phyloP scores from a whole-genome alignment of 441 rosid genomes.

The Populus hybrid region DNA sequence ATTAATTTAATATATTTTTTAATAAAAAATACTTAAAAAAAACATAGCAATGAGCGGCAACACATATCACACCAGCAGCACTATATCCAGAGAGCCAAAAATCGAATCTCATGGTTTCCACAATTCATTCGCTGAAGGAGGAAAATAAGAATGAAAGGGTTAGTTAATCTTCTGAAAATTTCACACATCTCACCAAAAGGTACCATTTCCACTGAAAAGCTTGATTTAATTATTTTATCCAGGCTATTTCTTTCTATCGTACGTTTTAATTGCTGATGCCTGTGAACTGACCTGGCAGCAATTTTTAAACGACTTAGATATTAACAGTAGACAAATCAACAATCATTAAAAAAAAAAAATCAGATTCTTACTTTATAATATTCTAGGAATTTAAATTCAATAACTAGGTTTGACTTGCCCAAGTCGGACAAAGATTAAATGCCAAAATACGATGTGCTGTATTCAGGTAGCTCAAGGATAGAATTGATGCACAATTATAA shows the following conservation, averaged over 20 bases:
- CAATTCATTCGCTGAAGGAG: too few relatives aligned
- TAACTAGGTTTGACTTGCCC: background rate
- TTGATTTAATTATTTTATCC: constrained; percentile 7
- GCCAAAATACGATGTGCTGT: background rate
- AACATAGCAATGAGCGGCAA: too few relatives aligned
- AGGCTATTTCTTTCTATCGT: background rate
- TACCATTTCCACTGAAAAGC: constrained; percentile 2
- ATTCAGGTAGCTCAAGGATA: background rate
- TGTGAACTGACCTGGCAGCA: constrained; percentile 31
- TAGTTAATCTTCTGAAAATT: background rate
- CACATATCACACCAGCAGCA: too few relatives aligned
- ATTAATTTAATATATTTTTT: too few relatives aligned
- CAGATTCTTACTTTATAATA: background rate
- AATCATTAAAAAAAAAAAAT: background rate
- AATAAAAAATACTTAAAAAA: too few relatives aligned
- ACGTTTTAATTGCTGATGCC: constrained; percentile 9
- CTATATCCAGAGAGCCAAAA: too few relatives aligned
- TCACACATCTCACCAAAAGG: background rate
- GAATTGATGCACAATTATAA: background rate
- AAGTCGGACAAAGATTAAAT: background rate
- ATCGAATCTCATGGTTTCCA: too few relatives aligned
- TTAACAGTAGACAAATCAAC: background rate
- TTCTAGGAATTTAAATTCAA: background rate
- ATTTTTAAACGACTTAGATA: constrained; percentile 15
- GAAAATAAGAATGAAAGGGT: too few relatives aligned